phyloP scores from a whole-genome alignment of 352 stramenopile species.

The Phytophthora hibernalis region DNA sequence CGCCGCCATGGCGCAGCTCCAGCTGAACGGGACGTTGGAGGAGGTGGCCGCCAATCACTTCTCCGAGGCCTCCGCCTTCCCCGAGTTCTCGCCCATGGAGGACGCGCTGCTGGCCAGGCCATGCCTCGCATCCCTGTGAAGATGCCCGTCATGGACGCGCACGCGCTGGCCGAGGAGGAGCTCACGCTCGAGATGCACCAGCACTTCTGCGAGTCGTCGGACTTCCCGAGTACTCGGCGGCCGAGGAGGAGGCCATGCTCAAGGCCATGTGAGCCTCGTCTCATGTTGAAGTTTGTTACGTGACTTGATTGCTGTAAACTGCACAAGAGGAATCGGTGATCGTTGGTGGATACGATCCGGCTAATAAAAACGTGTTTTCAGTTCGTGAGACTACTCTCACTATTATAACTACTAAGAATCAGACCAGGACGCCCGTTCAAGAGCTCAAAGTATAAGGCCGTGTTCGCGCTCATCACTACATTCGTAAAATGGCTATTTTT shows the following conservation, averaged over 20 bases:
- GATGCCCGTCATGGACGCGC: slow-evolving; percentile 24
- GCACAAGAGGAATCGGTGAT: background rate
- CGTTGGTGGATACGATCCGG: too few species aligned
- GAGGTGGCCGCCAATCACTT: slow-evolving; percentile 59
- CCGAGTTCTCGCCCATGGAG: slow-evolving; percentile 65
- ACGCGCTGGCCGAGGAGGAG: slow-evolving; percentile 44
- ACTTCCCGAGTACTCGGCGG: slow-evolving; percentile 62
- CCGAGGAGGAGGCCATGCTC: slow-evolving; percentile 58
- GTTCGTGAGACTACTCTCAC: too few species aligned
- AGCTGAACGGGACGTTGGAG: slow-evolving; percentile 52
- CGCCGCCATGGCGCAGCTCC: slow-evolving; percentile 29
- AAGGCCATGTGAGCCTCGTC: slow-evolving; percentile 26
- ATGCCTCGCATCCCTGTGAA: slow-evolving; percentile 28
- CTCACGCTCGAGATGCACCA: slow-evolving; percentile 47
- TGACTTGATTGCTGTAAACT: background rate
- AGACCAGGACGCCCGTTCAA: too few species aligned
- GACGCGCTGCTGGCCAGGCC: slow-evolving; percentile 55
- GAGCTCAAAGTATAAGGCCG: too few species aligned
- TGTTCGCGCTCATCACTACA: too few species aligned
- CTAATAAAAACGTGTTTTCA: too few species aligned
- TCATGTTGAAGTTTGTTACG: background rate
- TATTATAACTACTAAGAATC: too few species aligned
- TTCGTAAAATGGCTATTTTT: too few species aligned
- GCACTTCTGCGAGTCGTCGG: slow-evolving; percentile 66
- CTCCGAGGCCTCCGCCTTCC: slow-evolving; percentile 71